Evolutionary conservation across 768 basidiomycete species (phyloP).

Genomic region (Clathrus columnatus): DNA sequence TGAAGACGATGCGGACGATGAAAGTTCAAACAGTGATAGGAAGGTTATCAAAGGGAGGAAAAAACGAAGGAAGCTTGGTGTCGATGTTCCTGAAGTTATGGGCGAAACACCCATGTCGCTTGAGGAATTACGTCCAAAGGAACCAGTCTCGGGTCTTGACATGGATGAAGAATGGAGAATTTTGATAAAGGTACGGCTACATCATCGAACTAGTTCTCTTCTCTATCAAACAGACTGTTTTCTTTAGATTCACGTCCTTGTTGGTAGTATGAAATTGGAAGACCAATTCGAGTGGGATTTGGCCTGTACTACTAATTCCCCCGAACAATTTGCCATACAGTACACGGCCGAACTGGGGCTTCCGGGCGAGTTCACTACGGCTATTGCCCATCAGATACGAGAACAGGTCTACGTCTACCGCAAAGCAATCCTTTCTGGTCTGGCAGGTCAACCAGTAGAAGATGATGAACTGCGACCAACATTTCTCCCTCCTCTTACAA

Average conservation of each 20-base stretch:
- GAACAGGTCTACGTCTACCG: constrained; percentile 91
- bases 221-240: too few species aligned
- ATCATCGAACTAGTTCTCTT: neutral
- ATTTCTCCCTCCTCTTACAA: constrained; percentile 73
- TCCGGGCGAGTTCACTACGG: constrained; percentile 88
- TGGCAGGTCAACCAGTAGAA: constrained; percentile 81
- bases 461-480: constrained; percentile 90
- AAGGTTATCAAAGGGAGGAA: constrained; percentile 15
- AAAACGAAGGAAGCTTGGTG: constrained; percentile 16
- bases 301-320: constrained; percentile 66
- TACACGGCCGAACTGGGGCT: constrained; percentile 85
- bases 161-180: constrained; percentile 86
- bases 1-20: constrained; percentile 22
- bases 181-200: constrained; percentile 79
- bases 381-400: constrained; percentile 89
- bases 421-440: constrained; percentile 67
- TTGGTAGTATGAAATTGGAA: constrained; percentile 85
- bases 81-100: constrained; percentile 14
- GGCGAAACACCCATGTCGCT: constrained; percentile 42
- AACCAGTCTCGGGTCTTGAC: constrained; percentile 28
- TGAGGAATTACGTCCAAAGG: constrained; percentile 46
- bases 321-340: constrained; percentile 86
- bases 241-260: constrained; percentile 97
- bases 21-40: constrained; percentile 15
- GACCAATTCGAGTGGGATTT: constrained; percentile 99